Base-by-base conservation (phyloP, 2,329 filamentous ascomycete species). In the Arthrobotrys musiformis region DNA sequence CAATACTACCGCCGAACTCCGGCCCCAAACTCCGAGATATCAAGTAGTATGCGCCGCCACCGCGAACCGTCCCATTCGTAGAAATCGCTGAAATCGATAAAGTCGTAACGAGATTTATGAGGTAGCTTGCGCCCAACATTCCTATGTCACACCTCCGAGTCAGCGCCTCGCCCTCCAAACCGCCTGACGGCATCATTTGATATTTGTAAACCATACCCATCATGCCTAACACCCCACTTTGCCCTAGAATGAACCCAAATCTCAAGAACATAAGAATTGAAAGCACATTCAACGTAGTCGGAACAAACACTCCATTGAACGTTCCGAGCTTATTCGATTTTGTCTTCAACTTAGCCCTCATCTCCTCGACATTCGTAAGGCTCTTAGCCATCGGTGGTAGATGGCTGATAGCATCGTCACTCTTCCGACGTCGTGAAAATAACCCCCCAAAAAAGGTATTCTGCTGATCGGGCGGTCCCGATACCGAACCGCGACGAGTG, bases 211-310 rank as follows among this genome's bases (percentile, higher is more conserved):
- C n/a, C 86, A 83, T 85, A 92, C 92, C 91, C 82, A 96, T 85
- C 83, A 93, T 95, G 60, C 92, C 93, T 48, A 94, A 79, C 50
- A 96, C 86, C 22, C 93, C 93, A 78, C 91, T 88, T 82, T 94
- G 91, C 7, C 93, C 93, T 22, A 96, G 86, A 70, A 97, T 92
- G 80, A 93, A 90, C 22, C 93, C 93, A 83, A 97, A 97, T 22
- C 93, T 89, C 81, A 97, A 86, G 84, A 97, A 97, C 92, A 97
- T 96, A 78, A 97, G 87, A 83, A 97, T 96, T 81, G 92, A 94
- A 79, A 96, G 85, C 46, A 97, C 93, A 83, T 95, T 97, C 79
- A 96, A 86, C 78, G 91, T 94, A n/a, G 93, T 93, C 0, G 93
- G 93, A 15, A 97, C 91, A 82, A 93, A 97, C 56, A 96, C 79